Evolutionary conservation across 1,284 basidiomycete species (phyloP).

Genomic region (Schizophyllum amplum): DNA sequence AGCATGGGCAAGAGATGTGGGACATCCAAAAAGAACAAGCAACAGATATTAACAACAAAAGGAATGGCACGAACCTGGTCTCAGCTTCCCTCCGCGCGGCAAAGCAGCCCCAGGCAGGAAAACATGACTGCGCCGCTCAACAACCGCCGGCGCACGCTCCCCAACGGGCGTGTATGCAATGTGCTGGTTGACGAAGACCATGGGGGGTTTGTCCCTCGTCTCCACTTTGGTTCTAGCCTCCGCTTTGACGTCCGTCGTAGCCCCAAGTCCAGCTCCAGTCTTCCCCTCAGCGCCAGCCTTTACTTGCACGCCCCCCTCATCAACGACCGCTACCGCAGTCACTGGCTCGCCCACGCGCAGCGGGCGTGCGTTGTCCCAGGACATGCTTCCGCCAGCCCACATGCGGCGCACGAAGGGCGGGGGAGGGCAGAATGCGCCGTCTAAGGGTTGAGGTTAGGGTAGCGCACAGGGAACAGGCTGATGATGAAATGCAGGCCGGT

Average conservation of each 20-base stretch:
- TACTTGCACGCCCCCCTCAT: neutral
- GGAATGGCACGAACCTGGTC: conserved; percentile 21
- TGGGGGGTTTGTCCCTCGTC: conserved; percentile 51
- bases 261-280: neutral
- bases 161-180: conserved; percentile 39
- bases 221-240: conserved; percentile 31
- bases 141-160: conserved; percentile 35
- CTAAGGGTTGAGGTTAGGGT: too few species aligned
- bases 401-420: conserved; percentile 70
- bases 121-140: conserved; percentile 70
- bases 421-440: conserved; percentile 50
- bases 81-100: conserved; percentile 12
- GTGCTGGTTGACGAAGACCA: conserved; percentile 73
- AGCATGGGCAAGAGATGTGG: too few species aligned
- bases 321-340: neutral
- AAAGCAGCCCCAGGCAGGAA: conserved; percentile 42
- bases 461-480: too few species aligned
- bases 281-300: neutral
- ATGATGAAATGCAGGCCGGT: too few species aligned
- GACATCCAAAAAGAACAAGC: neutral
- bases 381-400: conserved; percentile 77
- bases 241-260: neutral
- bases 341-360: conserved; percentile 43
- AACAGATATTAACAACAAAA: neutral
- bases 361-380: conserved; percentile 44